These are phyloP conservation scores for Fusarium multiceps DNA, from an alignment of 2,329 filamentous ascomycete genomes.

Conservation along the genomic window DNA sequence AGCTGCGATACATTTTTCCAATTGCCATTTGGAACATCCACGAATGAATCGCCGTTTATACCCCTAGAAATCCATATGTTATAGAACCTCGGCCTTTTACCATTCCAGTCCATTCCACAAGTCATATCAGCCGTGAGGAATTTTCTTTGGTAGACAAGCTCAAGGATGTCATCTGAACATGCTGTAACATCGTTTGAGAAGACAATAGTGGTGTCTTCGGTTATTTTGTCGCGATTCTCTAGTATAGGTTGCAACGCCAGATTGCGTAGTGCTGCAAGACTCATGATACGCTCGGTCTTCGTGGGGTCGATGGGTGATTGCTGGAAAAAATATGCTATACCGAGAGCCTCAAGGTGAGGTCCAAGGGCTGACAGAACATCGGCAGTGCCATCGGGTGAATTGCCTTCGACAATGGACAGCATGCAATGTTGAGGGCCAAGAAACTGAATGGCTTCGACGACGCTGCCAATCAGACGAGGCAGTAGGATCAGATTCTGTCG, in stretches of 20 bases:
- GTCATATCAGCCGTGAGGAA: conserved; percentile 63
- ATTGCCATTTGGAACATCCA: conserved; percentile 56
- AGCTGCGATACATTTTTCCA: conserved; percentile 61
- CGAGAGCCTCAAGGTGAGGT: neutral
- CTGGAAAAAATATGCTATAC: neutral
- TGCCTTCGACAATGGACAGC: neutral
- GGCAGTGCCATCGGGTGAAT: neutral
- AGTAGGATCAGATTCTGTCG: neutral
- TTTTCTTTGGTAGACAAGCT: conserved; percentile 61
- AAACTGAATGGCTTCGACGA: neutral
- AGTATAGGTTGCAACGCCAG: neutral
- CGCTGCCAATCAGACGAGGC: neutral
- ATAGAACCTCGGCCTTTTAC: conserved; percentile 55
- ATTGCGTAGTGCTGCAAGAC: neutral
- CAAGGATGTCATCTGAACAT: conserved; percentile 66
- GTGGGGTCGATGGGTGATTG: neutral
- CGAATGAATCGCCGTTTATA: conserved; percentile 65
- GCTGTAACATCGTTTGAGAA: conserved; percentile 65
- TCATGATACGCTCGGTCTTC: neutral
- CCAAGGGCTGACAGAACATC: neutral
- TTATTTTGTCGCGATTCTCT: neutral
- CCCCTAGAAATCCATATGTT: conserved; percentile 65
- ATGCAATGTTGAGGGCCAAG: neutral
- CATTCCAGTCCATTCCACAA: conserved; percentile 57
- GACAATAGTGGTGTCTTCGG: conserved; percentile 55